These are phyloP conservation scores for Pestalotiopsis sp. DNA, from an alignment of 2,329 filamentous ascomycete species.

Conservation along the genomic window DNA sequence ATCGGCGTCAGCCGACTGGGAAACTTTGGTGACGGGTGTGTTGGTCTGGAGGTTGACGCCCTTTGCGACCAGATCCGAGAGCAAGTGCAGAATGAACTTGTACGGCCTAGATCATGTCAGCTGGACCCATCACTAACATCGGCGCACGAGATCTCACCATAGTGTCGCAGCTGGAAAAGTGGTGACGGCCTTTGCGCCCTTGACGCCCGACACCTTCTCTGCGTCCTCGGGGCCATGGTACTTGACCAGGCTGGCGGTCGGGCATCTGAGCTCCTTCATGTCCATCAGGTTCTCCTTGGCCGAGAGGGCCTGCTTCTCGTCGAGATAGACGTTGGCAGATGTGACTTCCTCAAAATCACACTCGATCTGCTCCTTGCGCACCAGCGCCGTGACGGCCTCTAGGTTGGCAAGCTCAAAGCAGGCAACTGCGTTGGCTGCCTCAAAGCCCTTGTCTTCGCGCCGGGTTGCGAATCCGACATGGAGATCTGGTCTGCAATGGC, in stretches of 20 bases:
- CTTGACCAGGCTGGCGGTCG: neutral
- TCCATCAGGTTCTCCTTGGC: conserved; percentile 3
- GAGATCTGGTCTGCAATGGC: conserved; percentile 15
- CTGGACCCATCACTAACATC: neutral
- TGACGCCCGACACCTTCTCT: conserved; percentile 14
- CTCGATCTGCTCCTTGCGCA: conserved; percentile 3
- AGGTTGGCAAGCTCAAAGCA: conserved; percentile 13
- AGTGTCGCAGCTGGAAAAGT: conserved; percentile 11
- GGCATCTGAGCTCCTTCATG: neutral
- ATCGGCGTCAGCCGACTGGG: neutral
- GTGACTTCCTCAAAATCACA: conserved; percentile 17
- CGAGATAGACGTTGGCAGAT: conserved; percentile 13
- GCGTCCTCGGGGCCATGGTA: conserved; percentile 5
- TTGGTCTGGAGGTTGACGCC: conserved; percentile 16
- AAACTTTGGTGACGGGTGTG: conserved; percentile 9
- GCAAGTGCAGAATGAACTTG: conserved; percentile 12
- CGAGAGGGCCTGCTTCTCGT: conserved; percentile 6
- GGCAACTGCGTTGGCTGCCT: conserved; percentile 14
- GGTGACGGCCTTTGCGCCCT: conserved; percentile 11
- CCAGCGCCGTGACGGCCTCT: conserved; percentile 4
- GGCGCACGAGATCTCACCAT: neutral
- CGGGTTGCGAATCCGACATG: conserved; percentile 5
- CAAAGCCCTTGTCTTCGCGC: conserved; percentile 1
- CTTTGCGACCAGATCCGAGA: neutral
- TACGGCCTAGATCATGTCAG: conserved; percentile 10